phyloP scores from a whole-genome alignment of 441 rosid genomes.

The Mallotus japonicus region DNA sequence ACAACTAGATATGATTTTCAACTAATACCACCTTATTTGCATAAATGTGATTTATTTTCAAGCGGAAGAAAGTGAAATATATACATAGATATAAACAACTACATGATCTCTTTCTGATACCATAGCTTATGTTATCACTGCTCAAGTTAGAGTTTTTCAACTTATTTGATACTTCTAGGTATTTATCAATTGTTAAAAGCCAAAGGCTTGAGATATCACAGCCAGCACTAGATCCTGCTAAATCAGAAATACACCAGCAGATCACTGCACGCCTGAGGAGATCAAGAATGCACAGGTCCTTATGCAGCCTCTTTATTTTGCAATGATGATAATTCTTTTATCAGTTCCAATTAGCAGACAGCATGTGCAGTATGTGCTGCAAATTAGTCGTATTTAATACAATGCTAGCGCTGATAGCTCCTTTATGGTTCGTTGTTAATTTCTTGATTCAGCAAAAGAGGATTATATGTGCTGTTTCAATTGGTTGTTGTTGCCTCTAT shows the following conservation, averaged over 20 bases:
- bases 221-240: constrained; percentile 54
- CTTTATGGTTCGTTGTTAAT: neutral
- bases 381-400: neutral
- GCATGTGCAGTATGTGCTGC: neutral
- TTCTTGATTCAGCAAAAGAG: neutral
- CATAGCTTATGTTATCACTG: neutral
- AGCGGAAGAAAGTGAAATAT: neutral
- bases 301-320: neutral
- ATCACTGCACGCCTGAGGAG: constrained; percentile 58
- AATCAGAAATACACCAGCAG: constrained; percentile 72
- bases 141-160: neutral
- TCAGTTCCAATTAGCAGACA: neutral
- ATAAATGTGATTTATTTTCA: neutral
- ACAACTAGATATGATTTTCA: neutral
- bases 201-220: constrained; percentile 72
- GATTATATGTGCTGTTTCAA: neutral
- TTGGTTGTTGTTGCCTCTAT: neutral
- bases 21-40: neutral
- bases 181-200: constrained; percentile 43
- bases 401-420: neutral
- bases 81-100: neutral
- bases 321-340: neutral
- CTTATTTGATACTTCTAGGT: constrained; percentile 33
- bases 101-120: neutral
- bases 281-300: constrained; percentile 61